Percentiles rank a stretch among this genome's conserved stretches.
Evolutionary conservation across 2,329 filamentous ascomycete species (phyloP).

Genomic region (Cadophora luteo-olivacea): DNA sequence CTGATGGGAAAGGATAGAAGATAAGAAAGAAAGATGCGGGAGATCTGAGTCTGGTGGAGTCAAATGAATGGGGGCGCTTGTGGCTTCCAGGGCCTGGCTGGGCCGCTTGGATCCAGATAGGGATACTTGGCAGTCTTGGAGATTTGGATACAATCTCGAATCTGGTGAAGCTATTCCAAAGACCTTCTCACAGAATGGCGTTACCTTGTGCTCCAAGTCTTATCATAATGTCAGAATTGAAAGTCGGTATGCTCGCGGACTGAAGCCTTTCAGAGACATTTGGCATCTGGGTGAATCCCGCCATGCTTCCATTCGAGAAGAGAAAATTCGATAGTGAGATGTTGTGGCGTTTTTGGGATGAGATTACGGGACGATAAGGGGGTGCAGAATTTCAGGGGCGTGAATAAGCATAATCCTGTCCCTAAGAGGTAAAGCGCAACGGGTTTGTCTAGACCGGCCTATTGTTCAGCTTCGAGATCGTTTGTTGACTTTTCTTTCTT

Average conservation of each 20-base stretch:
- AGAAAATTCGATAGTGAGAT: neutral
- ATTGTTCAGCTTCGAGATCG: neutral
- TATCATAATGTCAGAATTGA: neutral
- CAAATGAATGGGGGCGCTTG: conserved; percentile 1
- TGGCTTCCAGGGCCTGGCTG: neutral
- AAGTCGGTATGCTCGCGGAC: neutral
- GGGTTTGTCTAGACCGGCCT: neutral
- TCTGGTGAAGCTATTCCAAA: neutral
- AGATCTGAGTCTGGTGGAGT: conserved; percentile 6
- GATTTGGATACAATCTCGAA: neutral
- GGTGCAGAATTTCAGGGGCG: neutral
- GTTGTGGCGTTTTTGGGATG: neutral
- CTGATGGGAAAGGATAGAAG: neutral
- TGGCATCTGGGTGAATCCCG: neutral
- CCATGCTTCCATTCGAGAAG: neutral
- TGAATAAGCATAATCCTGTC: neutral
- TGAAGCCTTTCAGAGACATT: neutral
- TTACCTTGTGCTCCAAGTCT: neutral
- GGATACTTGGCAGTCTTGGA: conserved; percentile 9
- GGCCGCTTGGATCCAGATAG: neutral
- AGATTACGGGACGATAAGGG: neutral
- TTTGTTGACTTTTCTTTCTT: too few relatives aligned
- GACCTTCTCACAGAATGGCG: neutral
- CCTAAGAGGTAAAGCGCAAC: neutral
- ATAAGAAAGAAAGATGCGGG: conserved; percentile 8